phyloP scores from a whole-genome alignment of 2,329 filamentous ascomycete species.

The Aspergillus candidus region DNA sequence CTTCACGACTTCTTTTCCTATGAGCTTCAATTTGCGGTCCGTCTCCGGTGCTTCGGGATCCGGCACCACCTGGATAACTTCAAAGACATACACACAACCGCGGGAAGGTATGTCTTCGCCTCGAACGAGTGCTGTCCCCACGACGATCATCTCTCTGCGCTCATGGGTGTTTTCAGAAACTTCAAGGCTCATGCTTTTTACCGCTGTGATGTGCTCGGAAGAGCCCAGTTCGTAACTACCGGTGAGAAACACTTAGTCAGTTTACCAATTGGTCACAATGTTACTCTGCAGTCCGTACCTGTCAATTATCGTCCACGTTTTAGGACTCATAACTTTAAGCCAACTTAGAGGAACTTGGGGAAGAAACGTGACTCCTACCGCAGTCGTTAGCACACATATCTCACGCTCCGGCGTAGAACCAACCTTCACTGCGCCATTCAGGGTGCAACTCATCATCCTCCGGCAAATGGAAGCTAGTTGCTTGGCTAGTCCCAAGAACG shows the following conservation, averaged over 20 bases:
- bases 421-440: slow-evolving; percentile 70
- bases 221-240: slow-evolving; percentile 59
- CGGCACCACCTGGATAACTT: slow-evolving; percentile 85
- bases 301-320: slow-evolving; percentile 73
- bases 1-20: slow-evolving; percentile 85
- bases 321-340: slow-evolving; percentile 72
- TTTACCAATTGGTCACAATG: slow-evolving; percentile 2
- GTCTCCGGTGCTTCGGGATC: slow-evolving; percentile 81
- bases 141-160: slow-evolving; percentile 70
- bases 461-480: slow-evolving; percentile 71
- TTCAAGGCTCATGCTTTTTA: slow-evolving; percentile 80
- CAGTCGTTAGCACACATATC: slow-evolving; percentile 9
- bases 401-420: slow-evolving; percentile 14
- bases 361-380: slow-evolving; percentile 47
- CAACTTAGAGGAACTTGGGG: slow-evolving; percentile 67
- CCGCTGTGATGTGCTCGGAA: slow-evolving; percentile 70
- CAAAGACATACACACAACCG: slow-evolving; percentile 82
- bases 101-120: slow-evolving; percentile 86
- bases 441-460: slow-evolving; percentile 78
- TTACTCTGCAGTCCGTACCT: slow-evolving; percentile 34
- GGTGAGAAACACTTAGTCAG: background rate
- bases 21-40: slow-evolving; percentile 73
- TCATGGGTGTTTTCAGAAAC: slow-evolving; percentile 87
- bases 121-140: slow-evolving; percentile 78
- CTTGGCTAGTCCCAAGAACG: slow-evolving; percentile 63